Conservation (phyloP, 2,329 filamentous ascomycete genomes). For the Venturia pyrina region DNA sequence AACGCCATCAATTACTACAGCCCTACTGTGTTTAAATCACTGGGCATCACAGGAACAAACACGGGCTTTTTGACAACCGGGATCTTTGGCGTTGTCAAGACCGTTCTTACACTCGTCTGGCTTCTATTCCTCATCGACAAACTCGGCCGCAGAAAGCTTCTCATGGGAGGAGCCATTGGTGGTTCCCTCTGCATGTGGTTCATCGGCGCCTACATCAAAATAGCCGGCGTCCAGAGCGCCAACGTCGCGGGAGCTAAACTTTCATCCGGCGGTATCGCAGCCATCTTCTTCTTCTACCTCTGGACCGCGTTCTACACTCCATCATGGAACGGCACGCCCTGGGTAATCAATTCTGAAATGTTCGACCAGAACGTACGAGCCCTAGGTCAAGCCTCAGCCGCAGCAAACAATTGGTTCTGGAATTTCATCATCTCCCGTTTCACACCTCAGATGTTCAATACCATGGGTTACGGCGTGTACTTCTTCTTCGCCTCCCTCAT, state of each 20-base stretch:
- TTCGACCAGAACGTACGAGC: constrained; percentile 61
- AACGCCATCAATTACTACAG: constrained; percentile 56
- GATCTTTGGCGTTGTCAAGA: constrained; percentile 70
- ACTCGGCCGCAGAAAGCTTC: constrained; percentile 50
- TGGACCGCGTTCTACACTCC: constrained; percentile 65
- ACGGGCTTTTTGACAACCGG: constrained; percentile 58
- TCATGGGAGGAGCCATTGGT: constrained; percentile 54
- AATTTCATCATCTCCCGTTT: constrained; percentile 62
- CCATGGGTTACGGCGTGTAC: constrained; percentile 33
- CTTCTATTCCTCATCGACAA: constrained; percentile 59
- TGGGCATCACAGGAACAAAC: constrained; percentile 52
- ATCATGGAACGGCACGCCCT: constrained; percentile 61
- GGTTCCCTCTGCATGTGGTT: constrained; percentile 58
- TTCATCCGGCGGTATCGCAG: constrained; percentile 44
- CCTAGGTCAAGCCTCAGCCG: constrained; percentile 61
- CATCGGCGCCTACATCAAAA: constrained; percentile 50
- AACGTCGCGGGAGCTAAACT: constrained; percentile 26
- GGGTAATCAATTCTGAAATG: constrained; percentile 67
- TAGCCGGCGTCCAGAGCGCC: constrained; percentile 30
- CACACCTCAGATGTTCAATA: constrained; percentile 52
- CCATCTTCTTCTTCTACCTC: constrained; percentile 64
- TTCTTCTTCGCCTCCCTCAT: constrained; percentile 41
- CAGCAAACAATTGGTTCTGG: constrained; percentile 62
- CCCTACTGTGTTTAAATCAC: constrained; percentile 57
- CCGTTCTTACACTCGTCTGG: constrained; percentile 57